Evolutionary conservation across 192 early-diverging fungal species (phyloP).

Genomic region (Coemansia sp.): DNA sequence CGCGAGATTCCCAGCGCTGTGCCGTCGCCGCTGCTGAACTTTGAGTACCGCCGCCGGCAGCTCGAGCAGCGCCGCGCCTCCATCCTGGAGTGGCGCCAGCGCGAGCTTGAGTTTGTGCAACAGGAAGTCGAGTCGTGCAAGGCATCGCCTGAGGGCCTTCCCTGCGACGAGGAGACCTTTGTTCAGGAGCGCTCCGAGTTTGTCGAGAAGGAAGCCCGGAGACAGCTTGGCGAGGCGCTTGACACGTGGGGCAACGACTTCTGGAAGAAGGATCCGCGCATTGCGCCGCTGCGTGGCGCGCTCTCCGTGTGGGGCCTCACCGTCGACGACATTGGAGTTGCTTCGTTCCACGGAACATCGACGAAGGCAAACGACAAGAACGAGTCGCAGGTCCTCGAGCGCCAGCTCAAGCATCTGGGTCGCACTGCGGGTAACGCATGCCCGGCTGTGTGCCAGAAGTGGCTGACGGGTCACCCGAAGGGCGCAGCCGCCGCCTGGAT

Average conservation of each 20-base stretch:
- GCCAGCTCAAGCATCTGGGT: conserved; percentile 30
- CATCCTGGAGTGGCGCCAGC: conserved; percentile 34
- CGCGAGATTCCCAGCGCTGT: conserved; percentile 66
- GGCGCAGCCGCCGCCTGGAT: conserved; percentile 96
- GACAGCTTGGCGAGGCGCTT: conserved; percentile 79
- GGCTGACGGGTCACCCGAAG: conserved; percentile 65
- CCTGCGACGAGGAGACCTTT: conserved; percentile 53
- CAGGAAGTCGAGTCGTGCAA: conserved; percentile 33
- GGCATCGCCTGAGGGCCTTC: conserved; percentile 25
- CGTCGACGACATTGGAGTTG: conserved; percentile 27
- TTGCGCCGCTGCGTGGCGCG: conserved; percentile 85
- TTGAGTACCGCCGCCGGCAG: conserved; percentile 84
- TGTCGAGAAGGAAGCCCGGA: conserved; percentile 65
- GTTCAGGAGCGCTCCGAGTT: conserved; percentile 34
- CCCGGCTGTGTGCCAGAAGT: conserved; percentile 36
- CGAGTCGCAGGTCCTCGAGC: conserved; percentile 34
- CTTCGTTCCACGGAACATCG: conserved; percentile 32
- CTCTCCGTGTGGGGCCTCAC: conserved; percentile 59
- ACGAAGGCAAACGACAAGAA: conserved; percentile 39
- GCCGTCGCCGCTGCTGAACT: conserved; percentile 71
- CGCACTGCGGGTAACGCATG: conserved; percentile 33
- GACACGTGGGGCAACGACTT: conserved; percentile 82
- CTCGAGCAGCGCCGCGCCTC: conserved; percentile 53
- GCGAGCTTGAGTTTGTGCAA: conserved; percentile 31
- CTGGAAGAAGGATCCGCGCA: conserved; percentile 73